These are phyloP conservation scores for Niveomyces coronatus DNA, from an alignment of 2,329 filamentous ascomycete genomes.

Conservation along the genomic window DNA sequence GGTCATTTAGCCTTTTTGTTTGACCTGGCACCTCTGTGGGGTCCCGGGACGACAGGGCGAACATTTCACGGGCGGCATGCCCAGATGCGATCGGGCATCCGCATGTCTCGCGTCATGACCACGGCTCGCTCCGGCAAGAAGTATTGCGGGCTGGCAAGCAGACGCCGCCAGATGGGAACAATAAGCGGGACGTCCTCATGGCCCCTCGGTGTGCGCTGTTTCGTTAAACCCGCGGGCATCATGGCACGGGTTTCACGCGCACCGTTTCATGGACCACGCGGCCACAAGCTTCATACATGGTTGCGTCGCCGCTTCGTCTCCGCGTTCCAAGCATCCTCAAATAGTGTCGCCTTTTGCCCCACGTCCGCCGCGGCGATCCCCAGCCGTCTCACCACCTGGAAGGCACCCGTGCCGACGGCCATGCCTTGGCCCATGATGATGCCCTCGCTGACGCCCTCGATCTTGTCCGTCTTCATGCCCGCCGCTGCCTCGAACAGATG, in stretches of 20 bases:
- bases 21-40: too few relatives aligned
- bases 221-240: too few relatives aligned
- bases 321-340: conserved; percentile 57
- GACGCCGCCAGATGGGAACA: too few relatives aligned
- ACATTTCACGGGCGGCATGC: too few relatives aligned
- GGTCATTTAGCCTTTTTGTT: too few relatives aligned
- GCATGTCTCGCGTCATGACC: too few relatives aligned
- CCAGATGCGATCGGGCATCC: too few relatives aligned
- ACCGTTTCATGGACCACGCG: background rate
- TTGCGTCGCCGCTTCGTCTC: conserved; percentile 15
- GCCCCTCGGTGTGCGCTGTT: too few relatives aligned
- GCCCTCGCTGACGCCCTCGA: conserved; percentile 90
- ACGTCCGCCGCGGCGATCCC: conserved; percentile 54
- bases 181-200: too few relatives aligned
- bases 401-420: conserved; percentile 79
- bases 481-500: conserved; percentile 93
- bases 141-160: too few relatives aligned
- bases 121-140: too few relatives aligned
- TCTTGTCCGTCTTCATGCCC: conserved; percentile 80
- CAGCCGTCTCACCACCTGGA: conserved; percentile 75
- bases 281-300: background rate
- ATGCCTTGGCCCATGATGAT: conserved; percentile 98
- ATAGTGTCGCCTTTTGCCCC: conserved; percentile 49
- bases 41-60: too few relatives aligned
- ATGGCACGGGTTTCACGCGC: conserved; percentile 1